Conservation (phyloP, 345 rosid genomes). For the Moricandia moricandioides region DNA sequence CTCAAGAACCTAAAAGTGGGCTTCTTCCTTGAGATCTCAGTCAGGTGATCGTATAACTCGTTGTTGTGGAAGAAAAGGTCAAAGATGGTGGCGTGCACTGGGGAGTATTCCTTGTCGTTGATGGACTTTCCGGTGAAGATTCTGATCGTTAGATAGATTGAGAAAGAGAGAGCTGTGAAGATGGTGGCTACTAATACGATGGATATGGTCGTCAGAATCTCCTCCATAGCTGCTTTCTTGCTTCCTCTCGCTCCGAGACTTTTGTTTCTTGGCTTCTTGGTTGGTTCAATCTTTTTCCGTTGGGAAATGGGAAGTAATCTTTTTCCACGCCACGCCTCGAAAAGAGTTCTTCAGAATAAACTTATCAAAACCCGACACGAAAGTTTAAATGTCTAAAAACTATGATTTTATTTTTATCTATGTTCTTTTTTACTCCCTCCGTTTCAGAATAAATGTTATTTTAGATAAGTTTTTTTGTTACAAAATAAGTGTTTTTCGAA, state of each 20-base stretch:
- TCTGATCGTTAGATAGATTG: conserved; percentile 33
- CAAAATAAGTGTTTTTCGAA: too few species aligned
- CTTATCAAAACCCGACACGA: too few species aligned
- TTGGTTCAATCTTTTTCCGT: background rate
- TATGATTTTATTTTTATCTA: too few species aligned
- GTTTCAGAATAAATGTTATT: too few species aligned
- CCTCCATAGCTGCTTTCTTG: background rate
- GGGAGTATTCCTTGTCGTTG: conserved; percentile 44
- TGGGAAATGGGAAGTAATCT: too few species aligned
- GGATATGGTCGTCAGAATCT: conserved; percentile 30
- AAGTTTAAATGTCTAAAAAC: too few species aligned
- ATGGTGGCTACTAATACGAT: conserved; percentile 24
- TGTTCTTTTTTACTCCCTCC: too few species aligned
- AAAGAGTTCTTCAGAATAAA: too few species aligned
- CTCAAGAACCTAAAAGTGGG: conserved; percentile 59
- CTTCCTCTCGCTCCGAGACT: background rate
- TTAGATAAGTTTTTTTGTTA: too few species aligned
- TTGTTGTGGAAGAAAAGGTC: conserved; percentile 43
- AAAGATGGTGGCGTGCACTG: conserved; percentile 57
- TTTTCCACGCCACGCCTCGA: too few species aligned
- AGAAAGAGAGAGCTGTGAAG: conserved; percentile 21
- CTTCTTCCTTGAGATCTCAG: conserved; percentile 41
- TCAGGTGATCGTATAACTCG: conserved; percentile 54
- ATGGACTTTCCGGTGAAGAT: conserved; percentile 52
- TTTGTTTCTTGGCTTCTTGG: background rate